Base-by-base conservation (phyloP, 768 basidiomycete species). In the Tylopilus felleus region DNA sequence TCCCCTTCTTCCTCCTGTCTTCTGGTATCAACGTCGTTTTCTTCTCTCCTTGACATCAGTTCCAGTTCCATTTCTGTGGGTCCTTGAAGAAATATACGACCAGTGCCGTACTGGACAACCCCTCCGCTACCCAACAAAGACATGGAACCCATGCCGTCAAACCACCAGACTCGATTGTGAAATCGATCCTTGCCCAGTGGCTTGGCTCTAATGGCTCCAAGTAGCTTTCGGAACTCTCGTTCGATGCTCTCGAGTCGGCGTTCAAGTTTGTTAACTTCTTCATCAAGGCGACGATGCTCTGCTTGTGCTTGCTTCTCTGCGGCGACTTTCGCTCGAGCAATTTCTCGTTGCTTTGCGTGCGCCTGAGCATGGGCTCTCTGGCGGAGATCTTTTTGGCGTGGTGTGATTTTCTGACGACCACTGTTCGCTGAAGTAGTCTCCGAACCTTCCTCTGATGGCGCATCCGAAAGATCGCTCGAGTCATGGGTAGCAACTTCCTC, bases 141-240 rank as follows among this genome's bases (percentile, higher is more conserved):
- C 44, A 85, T 86, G 6, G 86, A 85, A 8, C 96, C 96, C 79
- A 94, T 82, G 10, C 96, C 96, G 71, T 99, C 96, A 67, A 98
- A 92, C 96, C 96, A 99, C 96, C 96, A 99, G 55, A 97, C 78
- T 29, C 91, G 84, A 67, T 97, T 96, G 65, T 90, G 89, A 72
- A 98, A 99, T 49, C 97, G 80, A 67, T 99, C 97, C 58, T 82
- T 80, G 14, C 97, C 97, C 47, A 98, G 65, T 2, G 95, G 93
- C 64, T 93, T 89, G 21, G 91, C 86, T 49, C 97, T 81, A 46
- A 94, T 81, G 7, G 87, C 84, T 52, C 92, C 90, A 39, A 93
- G 77, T 46, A 92, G 79, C 68, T 94, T 88, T 59, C 97, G 79
- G 75, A 98, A 99, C 57, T 98, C 96, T 42, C 92, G 86, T 67